These are phyloP conservation scores for Podosphaera xanthii DNA, from an alignment of 2,329 filamentous ascomycete species.

Conservation along the genomic window DNA sequence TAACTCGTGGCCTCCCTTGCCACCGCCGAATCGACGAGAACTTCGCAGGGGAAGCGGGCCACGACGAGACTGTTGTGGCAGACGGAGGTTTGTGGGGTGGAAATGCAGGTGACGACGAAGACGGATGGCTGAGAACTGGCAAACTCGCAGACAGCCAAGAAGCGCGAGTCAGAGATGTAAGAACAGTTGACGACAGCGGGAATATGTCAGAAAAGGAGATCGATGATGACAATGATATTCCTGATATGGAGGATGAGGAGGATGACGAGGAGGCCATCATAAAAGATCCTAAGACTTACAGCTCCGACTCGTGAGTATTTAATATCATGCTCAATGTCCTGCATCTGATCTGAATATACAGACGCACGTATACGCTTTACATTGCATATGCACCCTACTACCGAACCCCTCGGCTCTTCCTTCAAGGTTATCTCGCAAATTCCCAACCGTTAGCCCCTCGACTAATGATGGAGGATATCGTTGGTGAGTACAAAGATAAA, in stretches of 20 bases:
- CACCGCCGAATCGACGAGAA: conserved; percentile 78
- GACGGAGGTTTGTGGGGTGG: conserved; percentile 40
- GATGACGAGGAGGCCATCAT: conserved; percentile 92
- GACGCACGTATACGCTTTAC: conserved; percentile 92
- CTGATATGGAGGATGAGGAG: conserved; percentile 94
- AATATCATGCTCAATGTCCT: neutral
- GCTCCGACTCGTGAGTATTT: conserved; percentile 12
- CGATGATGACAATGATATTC: conserved; percentile 62
- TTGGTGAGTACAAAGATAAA: conserved; percentile 94
- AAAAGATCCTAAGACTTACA: conserved; percentile 31
- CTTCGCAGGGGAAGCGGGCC: conserved; percentile 70
- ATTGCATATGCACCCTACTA: conserved; percentile 97
- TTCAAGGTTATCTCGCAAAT: conserved; percentile 65
- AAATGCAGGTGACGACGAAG: conserved; percentile 39
- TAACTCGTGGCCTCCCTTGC: conserved; percentile 87
- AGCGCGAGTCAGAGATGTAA: conserved; percentile 55
- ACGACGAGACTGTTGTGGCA: conserved; percentile 66
- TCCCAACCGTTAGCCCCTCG: conserved; percentile 64
- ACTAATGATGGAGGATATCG: conserved; percentile 90
- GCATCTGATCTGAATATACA: conserved; percentile 29
- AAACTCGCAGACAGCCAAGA: conserved; percentile 55
- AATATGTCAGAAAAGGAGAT: conserved; percentile 56
- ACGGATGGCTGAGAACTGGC: conserved; percentile 81
- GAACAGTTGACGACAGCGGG: conserved; percentile 65
- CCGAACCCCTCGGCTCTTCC: conserved; percentile 80